These are phyloP conservation scores for Curvularia verruculosa DNA, from an alignment of 2,329 filamentous ascomycete genomes.

Conservation along the genomic window DNA sequence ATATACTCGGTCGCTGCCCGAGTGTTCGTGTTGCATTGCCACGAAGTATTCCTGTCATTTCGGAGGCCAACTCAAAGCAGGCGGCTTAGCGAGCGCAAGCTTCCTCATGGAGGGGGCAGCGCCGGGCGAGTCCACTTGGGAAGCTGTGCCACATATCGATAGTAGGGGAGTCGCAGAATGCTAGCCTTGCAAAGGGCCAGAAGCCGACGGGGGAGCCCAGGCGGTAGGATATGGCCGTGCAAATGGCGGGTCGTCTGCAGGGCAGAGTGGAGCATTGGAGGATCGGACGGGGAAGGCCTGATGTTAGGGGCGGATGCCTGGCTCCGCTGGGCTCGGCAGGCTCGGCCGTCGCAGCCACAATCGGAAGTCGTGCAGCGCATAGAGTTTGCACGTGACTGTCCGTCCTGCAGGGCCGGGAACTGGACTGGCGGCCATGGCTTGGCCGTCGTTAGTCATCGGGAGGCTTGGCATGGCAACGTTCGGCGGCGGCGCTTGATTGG, in stretches of 20 bases:
- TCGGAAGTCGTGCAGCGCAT: not conserved
- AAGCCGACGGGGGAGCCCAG: slow-evolving; percentile 2
- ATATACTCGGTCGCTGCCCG: slow-evolving; percentile 11
- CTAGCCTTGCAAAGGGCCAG: slow-evolving; percentile 12
- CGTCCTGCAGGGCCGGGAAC: slow-evolving; percentile 1
- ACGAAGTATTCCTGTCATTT: slow-evolving; percentile 6
- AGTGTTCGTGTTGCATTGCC: slow-evolving; percentile 4
- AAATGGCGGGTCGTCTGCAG: slow-evolving; percentile 3
- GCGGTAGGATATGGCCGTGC: slow-evolving; percentile 7
- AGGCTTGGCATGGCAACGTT: slow-evolving; percentile 3
- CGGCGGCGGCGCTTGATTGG: slow-evolving; percentile 1
- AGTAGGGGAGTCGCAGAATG: not conserved
- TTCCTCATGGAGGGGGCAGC: slow-evolving; percentile 10
- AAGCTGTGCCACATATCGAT: slow-evolving; percentile 6
- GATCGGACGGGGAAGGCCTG: not conserved
- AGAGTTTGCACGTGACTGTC: not conserved
- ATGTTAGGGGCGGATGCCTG: not conserved
- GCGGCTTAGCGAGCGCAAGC: not conserved
- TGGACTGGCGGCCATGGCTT: not conserved
- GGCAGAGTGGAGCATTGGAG: slow-evolving; percentile 8
- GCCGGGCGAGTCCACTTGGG: slow-evolving; percentile 6
- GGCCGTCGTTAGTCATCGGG: slow-evolving; percentile 1
- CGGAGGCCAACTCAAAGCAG: slow-evolving; percentile 11
- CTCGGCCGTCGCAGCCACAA: not conserved
- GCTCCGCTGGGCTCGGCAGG: no score